Evolutionary conservation across 345 rosid genomes (phyloP), one percentile per base, ranked within the genome.

Genomic region (Eucalyptus tenuipes): DNA sequence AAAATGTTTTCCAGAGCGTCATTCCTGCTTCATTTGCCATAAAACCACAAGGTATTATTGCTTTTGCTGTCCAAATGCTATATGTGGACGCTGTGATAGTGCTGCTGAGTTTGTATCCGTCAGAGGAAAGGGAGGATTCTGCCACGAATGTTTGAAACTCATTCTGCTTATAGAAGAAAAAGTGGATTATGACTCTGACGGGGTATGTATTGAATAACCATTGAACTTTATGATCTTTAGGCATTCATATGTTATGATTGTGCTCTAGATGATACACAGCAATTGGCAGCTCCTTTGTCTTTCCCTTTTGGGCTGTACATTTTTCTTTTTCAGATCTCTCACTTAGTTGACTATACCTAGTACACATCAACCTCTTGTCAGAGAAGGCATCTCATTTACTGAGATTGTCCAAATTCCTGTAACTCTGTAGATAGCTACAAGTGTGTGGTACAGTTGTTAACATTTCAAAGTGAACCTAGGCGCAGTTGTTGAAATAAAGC

Each of bases 51-150:
- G 90, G 87, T 89, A 90, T 59, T 87, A 88, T 61, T 95, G 96
- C 94, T 92, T 92, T 49, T 92, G 93, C 88, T 95, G 95, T 88
- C 94, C 94, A 55, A 88, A 44, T 29, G 95, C 94, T 47, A 88
- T 93, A 61, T 95, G 96, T 27, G 91, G 94, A 37, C 49, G 87
- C 81, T 95, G 95, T 88, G 81, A 88, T 49, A 87, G 85, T 57
- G 92, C 80, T 89, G 82, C 88, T 47, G 90, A 88, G 29, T 94
- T 95, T 85, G 92, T 64, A 5, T 29, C 89, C 22, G 68, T 92
- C 57, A 91, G 61, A 88, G 86, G 85, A 87, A 85, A 87, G 33
- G 81, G 75, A 47, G 96, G 95, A 68, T 88, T 94, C 31, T 95
- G 95, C 88, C 49, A 66, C 79, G 45, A 71, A 49, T 95, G 96